Conservation (phyloP, 495 filamentous ascomycete genomes). For the Lineolata rhizophorae region DNA sequence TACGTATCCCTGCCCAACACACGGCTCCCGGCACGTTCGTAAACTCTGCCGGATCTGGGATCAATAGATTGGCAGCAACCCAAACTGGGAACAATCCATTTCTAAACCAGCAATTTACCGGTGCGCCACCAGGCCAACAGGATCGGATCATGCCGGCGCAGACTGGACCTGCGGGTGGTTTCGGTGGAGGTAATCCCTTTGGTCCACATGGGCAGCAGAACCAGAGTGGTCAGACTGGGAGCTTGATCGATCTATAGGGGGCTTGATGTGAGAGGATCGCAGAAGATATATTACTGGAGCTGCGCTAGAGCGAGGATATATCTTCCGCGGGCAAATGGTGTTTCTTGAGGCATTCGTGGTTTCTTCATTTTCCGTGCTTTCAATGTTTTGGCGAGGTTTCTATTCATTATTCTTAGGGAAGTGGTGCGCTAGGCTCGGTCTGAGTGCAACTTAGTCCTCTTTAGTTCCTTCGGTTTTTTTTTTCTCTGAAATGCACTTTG, state of each 20-base stretch:
- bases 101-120: constrained; percentile 56
- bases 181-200: constrained; percentile 39
- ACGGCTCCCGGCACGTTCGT: constrained; percentile 93
- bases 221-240: constrained; percentile 33
- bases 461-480: no score
- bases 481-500: no score
- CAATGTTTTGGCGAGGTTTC: no score
- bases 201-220: constrained; percentile 35
- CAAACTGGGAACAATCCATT: constrained; percentile 83
- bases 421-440: no score
- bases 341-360: no score
- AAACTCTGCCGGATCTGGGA: constrained; percentile 69
- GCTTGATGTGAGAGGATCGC: no score
- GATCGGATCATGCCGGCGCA: constrained; percentile 43
- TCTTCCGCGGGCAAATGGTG: no score
- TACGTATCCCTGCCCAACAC: constrained; percentile 91
- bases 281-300: no score
- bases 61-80: constrained; percentile 41
- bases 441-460: no score
- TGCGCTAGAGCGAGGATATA: no score
- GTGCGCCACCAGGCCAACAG: constrained; percentile 26
- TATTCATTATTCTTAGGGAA: no score
- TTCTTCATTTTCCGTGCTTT: no score
- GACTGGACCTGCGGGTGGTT: constrained; percentile 38
- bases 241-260: constrained; percentile 80